These are phyloP conservation scores for Cutaneotrichosporon dermatis DNA, from an alignment of 1,284 basidiomycete species.

Conservation along the genomic window DNA sequence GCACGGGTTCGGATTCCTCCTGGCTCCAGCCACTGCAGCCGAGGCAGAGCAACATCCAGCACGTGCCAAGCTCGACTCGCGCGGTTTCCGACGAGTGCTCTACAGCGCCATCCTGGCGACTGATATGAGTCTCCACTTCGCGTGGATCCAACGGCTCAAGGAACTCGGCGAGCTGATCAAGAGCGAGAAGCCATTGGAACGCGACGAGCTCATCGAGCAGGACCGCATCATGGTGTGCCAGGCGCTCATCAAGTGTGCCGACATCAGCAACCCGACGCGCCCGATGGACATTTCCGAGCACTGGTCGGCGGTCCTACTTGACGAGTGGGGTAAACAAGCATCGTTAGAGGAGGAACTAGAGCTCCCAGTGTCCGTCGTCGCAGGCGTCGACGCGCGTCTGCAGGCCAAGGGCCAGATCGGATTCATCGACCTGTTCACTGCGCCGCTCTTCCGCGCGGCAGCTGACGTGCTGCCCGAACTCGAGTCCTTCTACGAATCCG, in stretches of 20 bases:
- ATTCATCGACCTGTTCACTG: conserved; percentile 76
- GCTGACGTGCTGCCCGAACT: conserved; percentile 69
- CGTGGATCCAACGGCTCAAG: conserved; percentile 70
- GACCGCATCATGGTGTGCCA: conserved; percentile 73
- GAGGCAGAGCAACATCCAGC: conserved; percentile 11
- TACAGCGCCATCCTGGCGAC: conserved; percentile 79
- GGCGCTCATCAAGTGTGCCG: conserved; percentile 88
- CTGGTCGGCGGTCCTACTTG: conserved; percentile 79
- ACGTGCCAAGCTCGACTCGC: conserved; percentile 43
- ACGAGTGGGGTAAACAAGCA: conserved; percentile 86
- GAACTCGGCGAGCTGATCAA: conserved; percentile 28
- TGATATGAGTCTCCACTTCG: conserved; percentile 83
- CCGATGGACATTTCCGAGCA: conserved; percentile 81
- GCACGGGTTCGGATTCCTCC: conserved; percentile 61
- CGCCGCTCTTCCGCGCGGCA: conserved; percentile 73
- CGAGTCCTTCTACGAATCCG: conserved; percentile 59
- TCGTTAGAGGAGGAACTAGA: conserved; percentile 70
- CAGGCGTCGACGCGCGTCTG: conserved; percentile 60
- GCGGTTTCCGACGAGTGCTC: conserved; percentile 66
- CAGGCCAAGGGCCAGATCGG: conserved; percentile 84
- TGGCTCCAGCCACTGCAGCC: conserved; percentile 26
- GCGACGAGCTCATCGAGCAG: conserved; percentile 29
- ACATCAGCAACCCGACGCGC: conserved; percentile 94
- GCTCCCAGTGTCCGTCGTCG: conserved; percentile 64
- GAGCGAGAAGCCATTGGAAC: not conserved